These are phyloP conservation scores for Glebionis coronaria DNA, from an alignment of 129 eudicot genomes.

Conservation along the genomic window DNA sequence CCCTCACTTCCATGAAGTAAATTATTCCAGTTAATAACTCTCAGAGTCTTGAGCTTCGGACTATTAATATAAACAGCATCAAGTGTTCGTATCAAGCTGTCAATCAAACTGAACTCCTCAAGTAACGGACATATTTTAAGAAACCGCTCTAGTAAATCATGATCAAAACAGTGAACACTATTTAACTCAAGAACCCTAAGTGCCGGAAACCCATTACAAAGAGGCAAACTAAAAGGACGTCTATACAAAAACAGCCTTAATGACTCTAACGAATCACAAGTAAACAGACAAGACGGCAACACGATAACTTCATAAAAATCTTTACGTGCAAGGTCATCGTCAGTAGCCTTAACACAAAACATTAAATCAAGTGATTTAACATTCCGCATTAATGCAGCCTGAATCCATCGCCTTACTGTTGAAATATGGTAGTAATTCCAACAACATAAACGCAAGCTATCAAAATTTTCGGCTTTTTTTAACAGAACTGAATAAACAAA, in stretches of 20 bases:
- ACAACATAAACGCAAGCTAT: not conserved
- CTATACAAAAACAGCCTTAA: not conserved
- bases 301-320: not conserved
- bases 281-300: not conserved
- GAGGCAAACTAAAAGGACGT: no score
- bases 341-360: not conserved
- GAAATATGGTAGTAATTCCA: not conserved
- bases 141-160: not conserved
- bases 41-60: no score
- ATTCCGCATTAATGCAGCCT: not conserved
- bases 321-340: no score
- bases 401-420: not conserved
- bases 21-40: no score
- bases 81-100: not conserved
- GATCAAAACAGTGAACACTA: not conserved
- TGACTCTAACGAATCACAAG: not conserved
- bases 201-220: not conserved
- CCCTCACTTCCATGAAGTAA: no score
- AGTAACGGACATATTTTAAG: not conserved
- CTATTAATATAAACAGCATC: no score
- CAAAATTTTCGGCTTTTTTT: not conserved
- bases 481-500: not conserved
- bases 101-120: not conserved
- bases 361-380: conserved; percentile 8
- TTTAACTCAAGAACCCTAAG: not conserved